These are phyloP conservation scores for Cyberlindnera veronae DNA, from an alignment of 805 yeast genomes.

Conservation along the genomic window DNA sequence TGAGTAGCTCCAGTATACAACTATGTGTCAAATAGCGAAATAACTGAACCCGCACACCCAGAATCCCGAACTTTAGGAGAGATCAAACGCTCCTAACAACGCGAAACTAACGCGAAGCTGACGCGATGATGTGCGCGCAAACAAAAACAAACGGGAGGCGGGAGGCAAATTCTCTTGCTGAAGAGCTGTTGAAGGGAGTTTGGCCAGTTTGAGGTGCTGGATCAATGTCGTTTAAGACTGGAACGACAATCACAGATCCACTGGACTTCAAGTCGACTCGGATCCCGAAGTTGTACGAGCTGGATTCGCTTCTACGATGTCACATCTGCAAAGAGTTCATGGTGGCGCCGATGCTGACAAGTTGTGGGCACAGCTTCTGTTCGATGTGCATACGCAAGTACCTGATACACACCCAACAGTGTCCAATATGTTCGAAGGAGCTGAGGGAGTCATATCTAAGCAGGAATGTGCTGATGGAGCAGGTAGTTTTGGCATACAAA, in stretches of 20 bases:
- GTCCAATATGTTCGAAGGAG: slow-evolving; percentile 77
- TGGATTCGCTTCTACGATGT: slow-evolving; percentile 76
- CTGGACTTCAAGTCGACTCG: slow-evolving; percentile 60
- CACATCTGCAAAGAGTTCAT: slow-evolving; percentile 85
- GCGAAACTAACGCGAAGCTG: background rate
- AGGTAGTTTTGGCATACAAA: slow-evolving; percentile 53
- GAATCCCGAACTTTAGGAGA: background rate
- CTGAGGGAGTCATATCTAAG: slow-evolving; percentile 66
- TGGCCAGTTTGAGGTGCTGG: too few species aligned
- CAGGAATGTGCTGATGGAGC: slow-evolving; percentile 69
- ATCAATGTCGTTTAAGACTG: slow-evolving; percentile 7
- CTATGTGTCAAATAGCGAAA: too few species aligned
- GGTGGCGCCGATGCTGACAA: slow-evolving; percentile 74
- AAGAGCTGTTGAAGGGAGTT: too few species aligned
- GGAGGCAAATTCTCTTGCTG: slow-evolving; percentile 1
- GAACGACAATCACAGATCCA: slow-evolving; percentile 51
- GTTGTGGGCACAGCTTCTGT: slow-evolving; percentile 88
- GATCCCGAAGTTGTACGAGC: slow-evolving; percentile 51
- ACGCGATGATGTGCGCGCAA: slow-evolving; percentile 4
- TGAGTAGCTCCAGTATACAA: too few species aligned
- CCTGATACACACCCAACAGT: slow-evolving; percentile 52
- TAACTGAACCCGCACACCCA: background rate
- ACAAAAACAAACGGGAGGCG: too few species aligned
- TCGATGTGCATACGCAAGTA: slow-evolving; percentile 79
- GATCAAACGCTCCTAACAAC: background rate